phyloP scores from a whole-genome alignment of 495 filamentous ascomycete genomes.

The Oidiodendron maius region DNA sequence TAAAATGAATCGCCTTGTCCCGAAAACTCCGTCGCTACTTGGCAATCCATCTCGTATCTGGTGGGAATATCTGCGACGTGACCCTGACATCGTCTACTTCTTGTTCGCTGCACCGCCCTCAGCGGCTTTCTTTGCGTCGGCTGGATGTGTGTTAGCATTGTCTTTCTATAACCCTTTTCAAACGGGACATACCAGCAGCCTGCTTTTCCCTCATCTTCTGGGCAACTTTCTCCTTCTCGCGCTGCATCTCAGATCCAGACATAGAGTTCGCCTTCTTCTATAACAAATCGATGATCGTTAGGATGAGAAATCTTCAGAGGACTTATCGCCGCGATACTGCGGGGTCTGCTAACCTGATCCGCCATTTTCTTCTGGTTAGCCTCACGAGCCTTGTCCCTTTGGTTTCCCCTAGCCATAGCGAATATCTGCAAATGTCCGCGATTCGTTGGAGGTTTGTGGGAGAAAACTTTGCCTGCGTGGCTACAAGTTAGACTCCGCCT shows the following conservation, averaged over 20 bases:
- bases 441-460: neutral
- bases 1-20: no score
- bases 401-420: conserved; percentile 87
- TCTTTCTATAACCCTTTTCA: no score
- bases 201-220: conserved; percentile 90
- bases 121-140: conserved; percentile 45
- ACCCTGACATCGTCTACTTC: conserved; percentile 21
- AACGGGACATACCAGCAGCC: conserved; percentile 62
- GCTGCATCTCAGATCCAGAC: conserved; percentile 63
- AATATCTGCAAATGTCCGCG: conserved; percentile 14
- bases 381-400: conserved; percentile 83
- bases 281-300: conserved; percentile 21
- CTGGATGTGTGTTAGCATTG: conserved; percentile 20
- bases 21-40: conserved; percentile 13
- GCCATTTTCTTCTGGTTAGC: conserved; percentile 66
- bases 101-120: conserved; percentile 27
- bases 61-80: neutral
- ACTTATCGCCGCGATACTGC: neutral
- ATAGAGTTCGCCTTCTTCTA: conserved; percentile 57
- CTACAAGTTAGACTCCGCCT: neutral
- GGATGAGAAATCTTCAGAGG: conserved; percentile 2
- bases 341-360: conserved; percentile 11
- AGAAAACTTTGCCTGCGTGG: conserved; percentile 9
- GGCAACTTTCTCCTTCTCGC: conserved; percentile 70
- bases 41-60: conserved; percentile 1